A percentile compares a stretch with the other conserved stretches of the same genome.
phyloP scores from a whole-genome alignment of 2,329 filamentous ascomycete genomes.

The Phialophora macrospora region DNA sequence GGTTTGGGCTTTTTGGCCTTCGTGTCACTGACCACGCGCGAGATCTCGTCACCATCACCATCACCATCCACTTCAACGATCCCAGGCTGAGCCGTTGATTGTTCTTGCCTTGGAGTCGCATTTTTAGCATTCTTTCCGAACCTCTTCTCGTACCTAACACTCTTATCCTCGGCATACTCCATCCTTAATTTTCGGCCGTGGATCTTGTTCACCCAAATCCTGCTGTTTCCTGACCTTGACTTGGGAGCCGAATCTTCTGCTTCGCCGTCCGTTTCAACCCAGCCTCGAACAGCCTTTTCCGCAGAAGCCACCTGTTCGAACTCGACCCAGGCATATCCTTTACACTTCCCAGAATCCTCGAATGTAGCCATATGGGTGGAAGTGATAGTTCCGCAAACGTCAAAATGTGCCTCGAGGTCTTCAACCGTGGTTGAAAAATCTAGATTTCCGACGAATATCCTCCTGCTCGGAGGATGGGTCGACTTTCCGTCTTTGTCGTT shows the following conservation, averaged over 20 bases:
- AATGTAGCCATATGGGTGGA: conserved; percentile 92
- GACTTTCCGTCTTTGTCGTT: conserved; percentile 46
- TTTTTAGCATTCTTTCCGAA: conserved; percentile 73
- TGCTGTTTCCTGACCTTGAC: conserved; percentile 61
- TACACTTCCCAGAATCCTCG: conserved; percentile 96
- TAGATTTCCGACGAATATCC: conserved; percentile 89
- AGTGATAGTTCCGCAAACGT: conserved; percentile 79
- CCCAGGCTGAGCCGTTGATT: conserved; percentile 50
- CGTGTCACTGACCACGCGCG: conserved; percentile 9
- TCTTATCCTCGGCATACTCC: conserved; percentile 91
- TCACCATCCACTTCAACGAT: conserved; percentile 8
- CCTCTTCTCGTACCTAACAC: conserved; percentile 88
- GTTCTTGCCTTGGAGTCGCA: conserved; percentile 36
- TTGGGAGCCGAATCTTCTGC: conserved; percentile 43
- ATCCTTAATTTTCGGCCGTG: conserved; percentile 80
- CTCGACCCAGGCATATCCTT: conserved; percentile 94
- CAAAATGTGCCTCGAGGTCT: conserved; percentile 78
- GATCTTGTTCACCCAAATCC: conserved; percentile 85
- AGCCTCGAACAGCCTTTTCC: conserved; percentile 78
- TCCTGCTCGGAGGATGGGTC: conserved; percentile 72
- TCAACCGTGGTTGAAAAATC: conserved; percentile 82
- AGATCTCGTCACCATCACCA: conserved; percentile 8
- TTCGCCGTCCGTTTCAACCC: conserved; percentile 66
- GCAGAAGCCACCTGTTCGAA: conserved; percentile 81
- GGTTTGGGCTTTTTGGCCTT: conserved; percentile 39